Evolutionary conservation across 768 basidiomycete genomes (phyloP), one percentile per base, ranked within the genome.

Genomic region (Boletales sp.): DNA sequence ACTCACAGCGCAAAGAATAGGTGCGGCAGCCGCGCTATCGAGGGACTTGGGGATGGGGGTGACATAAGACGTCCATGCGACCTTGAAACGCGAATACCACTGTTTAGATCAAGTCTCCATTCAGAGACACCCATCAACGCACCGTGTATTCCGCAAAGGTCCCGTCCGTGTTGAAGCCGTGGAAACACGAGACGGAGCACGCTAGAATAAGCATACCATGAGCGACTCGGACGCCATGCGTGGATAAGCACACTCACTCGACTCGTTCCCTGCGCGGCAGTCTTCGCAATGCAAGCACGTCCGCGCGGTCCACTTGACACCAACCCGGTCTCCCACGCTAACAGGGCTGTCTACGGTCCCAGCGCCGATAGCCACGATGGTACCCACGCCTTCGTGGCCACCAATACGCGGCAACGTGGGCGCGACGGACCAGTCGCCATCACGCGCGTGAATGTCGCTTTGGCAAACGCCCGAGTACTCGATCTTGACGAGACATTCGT

Each of bases 321-420:
- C 74, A 21, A 75, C 76, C 13, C 67, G 53, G 33, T 74, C 72
- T 15, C 73, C 76, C 40, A 74, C 15, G 19, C 60, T 67, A 48
- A 73, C 63, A 2, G 54, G 57, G 31, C 66, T 67, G 3, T 58
- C 54, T 10, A 45, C 17, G 1, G 70, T 69, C 45, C 69, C 58
- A 8, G 69, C 57, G 19, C 66, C 75, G 34, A 80, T 73, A 15
- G 74, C 76, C 17, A 76, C 72, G 50, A 80, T 57, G 36, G 50
- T 57, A 21, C 77, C 77, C 4, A 71, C 73, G n/a, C 77, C 76
- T 53, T 78, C 76, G 58, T 77, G 77, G 0, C 77, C 75, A 1
- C 72, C 74, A 19, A 75, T 58, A 51, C 57, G 31, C 59, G 63
- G 42, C 66, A 76, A 69, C 6, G 53, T 53, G 8, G 58, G 63